phyloP scores from a whole-genome alignment of 257 asterid species.

The Asclepias syriaca region DNA sequence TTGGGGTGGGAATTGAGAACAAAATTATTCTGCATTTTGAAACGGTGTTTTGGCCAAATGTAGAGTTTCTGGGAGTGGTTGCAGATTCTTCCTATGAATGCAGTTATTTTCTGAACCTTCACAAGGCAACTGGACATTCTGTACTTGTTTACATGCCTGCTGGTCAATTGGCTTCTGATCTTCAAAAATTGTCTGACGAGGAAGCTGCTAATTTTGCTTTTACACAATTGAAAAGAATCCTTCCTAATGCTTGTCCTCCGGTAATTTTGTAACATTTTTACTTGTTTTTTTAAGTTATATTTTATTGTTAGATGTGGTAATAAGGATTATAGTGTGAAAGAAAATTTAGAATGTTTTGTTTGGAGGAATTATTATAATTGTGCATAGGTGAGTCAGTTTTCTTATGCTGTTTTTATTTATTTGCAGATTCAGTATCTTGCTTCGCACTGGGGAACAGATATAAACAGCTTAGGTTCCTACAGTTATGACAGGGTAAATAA shows the following conservation, averaged over 20 bases:
- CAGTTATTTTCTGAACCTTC: conserved; percentile 94
- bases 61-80: conserved; percentile 93
- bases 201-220: conserved; percentile 83
- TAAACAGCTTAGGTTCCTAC: conserved; percentile 71
- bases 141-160: conserved; percentile 99
- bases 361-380: not conserved
- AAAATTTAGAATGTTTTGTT: too few species aligned
- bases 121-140: conserved; percentile 88
- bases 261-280: conserved; percentile 31
- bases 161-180: conserved; percentile 84
- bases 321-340: not conserved
- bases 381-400: not conserved
- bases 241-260: conserved; percentile 81
- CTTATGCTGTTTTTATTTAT: not conserved
- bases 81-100: conserved; percentile 76
- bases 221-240: conserved; percentile 65
- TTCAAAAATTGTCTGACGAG: conserved; percentile 82
- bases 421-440: conserved; percentile 76
- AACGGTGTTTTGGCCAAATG: conserved; percentile 93
- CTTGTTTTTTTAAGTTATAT: too few species aligned
- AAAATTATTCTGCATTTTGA: conserved; percentile 78
- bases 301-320: too few species aligned
- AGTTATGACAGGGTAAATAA: conserved; percentile 77
- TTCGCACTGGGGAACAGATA: conserved; percentile 83
- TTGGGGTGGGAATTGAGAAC: conserved; percentile 95